Conservation (phyloP, 495 filamentous ascomycete species). For the Neurospora pannonica region DNA sequence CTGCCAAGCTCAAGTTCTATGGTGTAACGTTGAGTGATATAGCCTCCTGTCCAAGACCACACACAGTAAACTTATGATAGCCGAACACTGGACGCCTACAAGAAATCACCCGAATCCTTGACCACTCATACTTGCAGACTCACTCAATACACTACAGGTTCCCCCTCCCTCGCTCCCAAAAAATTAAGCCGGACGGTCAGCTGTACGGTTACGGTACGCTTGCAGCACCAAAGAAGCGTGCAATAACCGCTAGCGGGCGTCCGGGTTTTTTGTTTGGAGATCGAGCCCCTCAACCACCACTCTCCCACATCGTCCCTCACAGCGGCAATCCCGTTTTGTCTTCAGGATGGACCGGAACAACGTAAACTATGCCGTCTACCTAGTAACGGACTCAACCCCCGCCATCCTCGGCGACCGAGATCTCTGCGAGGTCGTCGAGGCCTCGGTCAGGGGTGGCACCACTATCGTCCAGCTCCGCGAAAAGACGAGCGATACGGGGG, state of each 20-base stretch:
- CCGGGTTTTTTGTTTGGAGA: not conserved
- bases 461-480: constrained; percentile 87
- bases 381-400: constrained; percentile 86
- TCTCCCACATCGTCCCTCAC: not conserved
- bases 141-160: not conserved
- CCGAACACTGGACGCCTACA: not conserved
- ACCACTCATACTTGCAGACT: not conserved
- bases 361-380: constrained; percentile 58
- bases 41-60: not conserved
- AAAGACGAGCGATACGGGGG: constrained; percentile 70
- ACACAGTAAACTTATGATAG: not conserved
- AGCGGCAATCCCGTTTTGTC: not conserved
- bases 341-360: constrained; percentile 20
- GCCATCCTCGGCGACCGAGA: constrained; percentile 64
- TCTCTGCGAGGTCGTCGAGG: constrained; percentile 64
- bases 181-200: not conserved
- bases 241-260: not conserved
- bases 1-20: not conserved
- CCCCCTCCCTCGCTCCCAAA: not conserved
- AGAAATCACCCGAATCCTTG: not conserved
- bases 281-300: not conserved
- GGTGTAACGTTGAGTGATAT: not conserved
- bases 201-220: not conserved
- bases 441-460: constrained; percentile 70
- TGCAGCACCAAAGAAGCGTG: not conserved